Base-by-base conservation (phyloP, 306 rosid genomes). In the Cicer yamashitae region DNA sequence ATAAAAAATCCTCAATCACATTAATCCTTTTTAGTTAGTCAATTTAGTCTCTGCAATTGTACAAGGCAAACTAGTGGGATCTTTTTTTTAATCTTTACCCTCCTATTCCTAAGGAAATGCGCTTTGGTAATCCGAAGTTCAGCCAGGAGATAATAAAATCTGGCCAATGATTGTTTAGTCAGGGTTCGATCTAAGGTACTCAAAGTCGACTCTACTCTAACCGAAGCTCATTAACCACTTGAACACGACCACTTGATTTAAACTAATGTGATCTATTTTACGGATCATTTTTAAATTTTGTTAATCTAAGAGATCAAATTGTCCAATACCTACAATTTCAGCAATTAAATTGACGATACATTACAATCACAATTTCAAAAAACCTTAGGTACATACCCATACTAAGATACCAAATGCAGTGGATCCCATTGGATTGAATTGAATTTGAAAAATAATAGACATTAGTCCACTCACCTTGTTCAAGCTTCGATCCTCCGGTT, bases 401-500 rank as follows among this genome's bases (percentile, higher is more conserved):
- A 41, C 8, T 41, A 41, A 7, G 8, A 7, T 41, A 9, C 45
- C 8, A 2, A 41, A 41, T 41, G 10, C 45, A 41, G 45, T 41
- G 45, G 34, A 30, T 30, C 34, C 4, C 44, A 13, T 6, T 12
- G 65, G 11, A 45, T 13, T 67, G 11, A 25, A 45, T 13, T 67
- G 11, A 46, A 46, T 67, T 46, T 22, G 22, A 25, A 45, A 45
- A 67, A 53, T 11, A 53, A 70, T 6, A 52, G 12, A 20, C 20
- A 70, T 53, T 12, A 53, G 4, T 4, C 51, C 11, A 52, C 50
- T 14, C 38, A 70, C 96, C 94, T 85, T 82, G 78, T 70, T 8
- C 70, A 67, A 18, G 63, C 1, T 79, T 15, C 77, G 68, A 74
- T 90, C 91, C 22, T 84, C 80, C 43, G 97, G 96, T 73, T 91